Conservation (phyloP, 768 basidiomycete species). For the Tylopilus sp. region DNA sequence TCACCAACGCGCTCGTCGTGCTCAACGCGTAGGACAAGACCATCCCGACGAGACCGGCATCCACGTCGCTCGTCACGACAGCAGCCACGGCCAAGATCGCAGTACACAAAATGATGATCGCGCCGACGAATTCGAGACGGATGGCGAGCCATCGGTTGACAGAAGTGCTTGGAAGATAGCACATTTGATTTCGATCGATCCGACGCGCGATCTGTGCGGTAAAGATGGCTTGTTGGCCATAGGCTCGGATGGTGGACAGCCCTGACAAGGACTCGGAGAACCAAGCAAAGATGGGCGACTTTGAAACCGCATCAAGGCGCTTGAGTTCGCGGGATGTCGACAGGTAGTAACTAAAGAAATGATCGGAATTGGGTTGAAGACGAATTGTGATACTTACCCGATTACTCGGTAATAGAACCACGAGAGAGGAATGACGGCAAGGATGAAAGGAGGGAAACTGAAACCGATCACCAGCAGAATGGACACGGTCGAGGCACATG, state of each 20-base stretch:
- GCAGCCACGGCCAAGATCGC: conserved; percentile 65
- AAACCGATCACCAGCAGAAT: conserved; percentile 71
- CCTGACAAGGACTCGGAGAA: conserved; percentile 78
- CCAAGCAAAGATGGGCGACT: conserved; percentile 89
- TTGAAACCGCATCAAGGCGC: conserved; percentile 83
- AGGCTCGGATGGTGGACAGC: conserved; percentile 80
- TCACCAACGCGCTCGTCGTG: conserved; percentile 76
- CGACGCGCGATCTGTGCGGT: conserved; percentile 64
- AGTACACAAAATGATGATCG: conserved; percentile 72
- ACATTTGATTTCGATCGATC: conserved; percentile 85
- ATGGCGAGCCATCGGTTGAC: conserved; percentile 85
- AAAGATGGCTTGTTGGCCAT: conserved; percentile 67
- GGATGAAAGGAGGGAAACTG: conserved; percentile 79
- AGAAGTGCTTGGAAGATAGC: conserved; percentile 64
- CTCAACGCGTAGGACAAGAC: conserved; percentile 83
- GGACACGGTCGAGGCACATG: conserved; percentile 52
- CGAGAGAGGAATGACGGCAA: conserved; percentile 70
- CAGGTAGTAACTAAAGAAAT: conserved; percentile 68
- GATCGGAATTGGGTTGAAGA: neutral
- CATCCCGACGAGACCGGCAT: conserved; percentile 85
- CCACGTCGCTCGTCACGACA: conserved; percentile 71
- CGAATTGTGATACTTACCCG: conserved; percentile 44
- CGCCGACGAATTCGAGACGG: conserved; percentile 80
- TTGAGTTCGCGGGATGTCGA: conserved; percentile 85
- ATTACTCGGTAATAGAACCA: conserved; percentile 82